Conservation (phyloP, 331 rosid genomes). For the Phaseolus coccineus region DNA sequence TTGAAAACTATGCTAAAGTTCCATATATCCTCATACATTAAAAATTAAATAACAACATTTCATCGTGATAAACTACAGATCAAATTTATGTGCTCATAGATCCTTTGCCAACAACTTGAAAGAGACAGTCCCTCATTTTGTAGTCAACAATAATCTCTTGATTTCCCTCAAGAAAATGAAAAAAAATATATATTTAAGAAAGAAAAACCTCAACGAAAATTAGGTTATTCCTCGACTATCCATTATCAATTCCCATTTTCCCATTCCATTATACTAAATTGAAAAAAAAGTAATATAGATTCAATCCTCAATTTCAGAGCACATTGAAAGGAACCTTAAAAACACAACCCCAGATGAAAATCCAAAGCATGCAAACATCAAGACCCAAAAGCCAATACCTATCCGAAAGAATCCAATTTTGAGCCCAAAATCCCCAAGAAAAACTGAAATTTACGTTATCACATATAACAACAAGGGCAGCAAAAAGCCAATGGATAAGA, state of each 20-base stretch:
- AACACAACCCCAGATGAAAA: conserved; percentile 9
- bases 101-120: conserved; percentile 11
- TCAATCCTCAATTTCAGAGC: neutral
- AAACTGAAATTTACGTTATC: neutral
- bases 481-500: neutral
- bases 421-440: neutral
- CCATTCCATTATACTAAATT: neutral
- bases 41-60: conserved; percentile 13
- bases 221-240: conserved; percentile 3
- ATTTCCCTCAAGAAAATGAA: conserved; percentile 6
- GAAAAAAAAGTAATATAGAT: conserved; percentile 14
- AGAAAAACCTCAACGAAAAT: neutral
- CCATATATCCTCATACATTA: conserved; percentile 7
- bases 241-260: neutral
- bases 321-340: neutral
- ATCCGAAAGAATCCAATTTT: conserved; percentile 17
- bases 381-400: conserved; percentile 34
- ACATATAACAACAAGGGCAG: neutral
- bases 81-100: neutral
- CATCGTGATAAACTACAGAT: neutral
- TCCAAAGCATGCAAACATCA: conserved; percentile 32
- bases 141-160: neutral
- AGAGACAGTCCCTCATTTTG: neutral
- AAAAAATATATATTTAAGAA: neutral
- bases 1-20: neutral